phyloP scores from a whole-genome alignment of 2,329 filamentous ascomycete genomes.

The Dactylellina sp. region DNA sequence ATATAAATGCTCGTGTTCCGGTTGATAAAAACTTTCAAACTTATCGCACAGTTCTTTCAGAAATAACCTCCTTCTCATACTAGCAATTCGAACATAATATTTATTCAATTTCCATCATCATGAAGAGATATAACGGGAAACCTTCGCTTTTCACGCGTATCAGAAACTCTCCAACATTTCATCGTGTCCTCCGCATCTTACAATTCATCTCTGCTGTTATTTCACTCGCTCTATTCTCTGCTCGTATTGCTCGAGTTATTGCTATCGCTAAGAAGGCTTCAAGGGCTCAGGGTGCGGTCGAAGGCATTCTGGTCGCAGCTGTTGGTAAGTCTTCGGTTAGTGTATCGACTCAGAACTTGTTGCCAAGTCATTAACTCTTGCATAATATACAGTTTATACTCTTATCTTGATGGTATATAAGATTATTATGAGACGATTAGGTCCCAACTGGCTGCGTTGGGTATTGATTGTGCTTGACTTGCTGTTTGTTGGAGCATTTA shows the following conservation, averaged over 20 bases:
- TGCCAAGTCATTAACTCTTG: conserved; percentile 2
- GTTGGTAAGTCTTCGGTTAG: conserved; percentile 57
- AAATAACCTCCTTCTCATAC: no score
- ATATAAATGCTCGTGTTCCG: no score
- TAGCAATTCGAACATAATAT: no score
- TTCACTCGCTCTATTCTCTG: conserved; percentile 66
- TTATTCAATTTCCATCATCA: conserved; percentile 10
- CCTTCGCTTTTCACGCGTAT: conserved; percentile 12
- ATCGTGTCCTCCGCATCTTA: conserved; percentile 64
- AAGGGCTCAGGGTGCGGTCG: conserved; percentile 64
- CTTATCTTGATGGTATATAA: conserved; percentile 63
- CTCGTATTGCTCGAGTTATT: conserved; percentile 64
- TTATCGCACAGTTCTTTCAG: no score
- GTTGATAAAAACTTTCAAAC: no score
- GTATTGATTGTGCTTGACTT: conserved; percentile 65
- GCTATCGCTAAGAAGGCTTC: conserved; percentile 20
- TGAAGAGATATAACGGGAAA: conserved; percentile 6
- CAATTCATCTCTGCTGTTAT: conserved; percentile 66
- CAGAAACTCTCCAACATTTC: conserved; percentile 57
- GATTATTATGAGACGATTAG: conserved; percentile 62
- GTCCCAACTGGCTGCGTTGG: conserved; percentile 63
- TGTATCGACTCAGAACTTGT: not conserved
- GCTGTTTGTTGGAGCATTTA: conserved; percentile 65
- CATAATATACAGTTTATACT: conserved; percentile 62
- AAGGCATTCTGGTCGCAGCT: conserved; percentile 66